phyloP scores from a whole-genome alignment of 208 protist species.

The Leishmania mexicana region DNA sequence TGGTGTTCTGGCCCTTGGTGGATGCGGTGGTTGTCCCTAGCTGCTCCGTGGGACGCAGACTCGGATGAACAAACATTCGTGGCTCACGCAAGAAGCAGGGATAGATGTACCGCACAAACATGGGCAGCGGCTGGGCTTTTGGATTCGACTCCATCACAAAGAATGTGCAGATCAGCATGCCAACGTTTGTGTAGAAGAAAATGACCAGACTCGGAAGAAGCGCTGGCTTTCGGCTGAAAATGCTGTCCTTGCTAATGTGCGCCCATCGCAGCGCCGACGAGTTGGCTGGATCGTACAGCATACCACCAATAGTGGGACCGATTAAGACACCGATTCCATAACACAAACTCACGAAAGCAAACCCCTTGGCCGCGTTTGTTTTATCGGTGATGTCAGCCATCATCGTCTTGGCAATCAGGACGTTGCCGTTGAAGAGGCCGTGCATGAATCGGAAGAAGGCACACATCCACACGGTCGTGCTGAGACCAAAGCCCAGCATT shows the following conservation, averaged over 20 bases:
- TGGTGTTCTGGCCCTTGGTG: background rate
- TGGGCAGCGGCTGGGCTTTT: conserved; percentile 49
- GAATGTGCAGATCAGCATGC: conserved; percentile 46
- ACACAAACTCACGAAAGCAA: conserved; percentile 95
- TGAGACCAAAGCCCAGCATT: conserved; percentile 71
- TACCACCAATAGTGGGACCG: conserved; percentile 58
- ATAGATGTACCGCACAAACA: conserved; percentile 23
- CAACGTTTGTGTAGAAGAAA: conserved; percentile 58
- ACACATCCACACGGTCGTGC: conserved; percentile 50
- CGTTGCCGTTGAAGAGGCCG: conserved; percentile 74
- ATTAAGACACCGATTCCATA: conserved; percentile 61
- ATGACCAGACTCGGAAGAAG: conserved; percentile 60
- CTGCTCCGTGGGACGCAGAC: background rate
- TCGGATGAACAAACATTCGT: conserved; percentile 29
- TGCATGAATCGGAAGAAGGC: conserved; percentile 67
- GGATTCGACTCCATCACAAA: conserved; percentile 65
- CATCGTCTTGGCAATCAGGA: conserved; percentile 78
- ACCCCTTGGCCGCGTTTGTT: conserved; percentile 82
- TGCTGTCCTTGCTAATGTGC: conserved; percentile 41
- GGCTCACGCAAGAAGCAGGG: conserved; percentile 40
- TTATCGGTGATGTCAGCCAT: conserved; percentile 78
- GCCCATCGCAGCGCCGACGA: conserved; percentile 36
- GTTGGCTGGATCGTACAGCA: conserved; percentile 64
- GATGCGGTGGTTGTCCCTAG: background rate
- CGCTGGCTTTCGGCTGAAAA: conserved; percentile 47